These are phyloP conservation scores for Botrytis tulipae DNA, from an alignment of 2,329 filamentous ascomycete genomes.

Conservation along the genomic window DNA sequence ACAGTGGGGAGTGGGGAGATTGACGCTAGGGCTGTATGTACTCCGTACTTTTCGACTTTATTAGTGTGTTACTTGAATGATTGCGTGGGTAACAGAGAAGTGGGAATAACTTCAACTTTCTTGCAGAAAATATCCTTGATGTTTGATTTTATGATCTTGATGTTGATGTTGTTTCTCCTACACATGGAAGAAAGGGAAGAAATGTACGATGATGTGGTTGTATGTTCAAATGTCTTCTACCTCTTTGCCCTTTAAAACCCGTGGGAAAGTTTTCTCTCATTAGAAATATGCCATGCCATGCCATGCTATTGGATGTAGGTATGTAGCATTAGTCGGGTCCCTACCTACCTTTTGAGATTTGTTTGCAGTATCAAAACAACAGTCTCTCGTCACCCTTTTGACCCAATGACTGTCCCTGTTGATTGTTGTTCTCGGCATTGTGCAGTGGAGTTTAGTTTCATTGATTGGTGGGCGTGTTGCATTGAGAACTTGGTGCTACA, in stretches of 20 bases:
- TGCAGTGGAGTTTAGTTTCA: background rate
- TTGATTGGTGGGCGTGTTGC: background rate
- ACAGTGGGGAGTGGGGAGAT: slow-evolving; percentile 7
- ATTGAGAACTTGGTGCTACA: background rate
- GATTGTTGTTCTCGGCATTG: background rate
- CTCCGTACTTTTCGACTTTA: background rate
- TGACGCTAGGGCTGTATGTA: background rate
- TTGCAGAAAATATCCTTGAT: background rate
- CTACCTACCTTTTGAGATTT: background rate
- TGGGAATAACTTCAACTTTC: background rate
- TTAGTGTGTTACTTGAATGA: background rate
- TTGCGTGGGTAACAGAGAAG: background rate
- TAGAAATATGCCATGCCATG: background rate
- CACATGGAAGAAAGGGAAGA: background rate
- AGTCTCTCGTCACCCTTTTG: background rate
- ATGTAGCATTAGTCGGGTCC: background rate
- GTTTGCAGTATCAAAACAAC: background rate
- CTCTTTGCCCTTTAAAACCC: background rate
- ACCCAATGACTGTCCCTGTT: background rate
- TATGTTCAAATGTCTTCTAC: background rate
- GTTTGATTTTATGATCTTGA: background rate
- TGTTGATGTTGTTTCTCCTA: background rate
- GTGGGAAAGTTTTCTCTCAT: background rate
- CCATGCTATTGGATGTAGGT: background rate
- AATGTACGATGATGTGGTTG: background rate